Percentiles rank a stretch among this genome's conserved stretches.
These are phyloP conservation scores for Lipomyces kockii DNA, from an alignment of 805 yeast species.

Conservation along the genomic window DNA sequence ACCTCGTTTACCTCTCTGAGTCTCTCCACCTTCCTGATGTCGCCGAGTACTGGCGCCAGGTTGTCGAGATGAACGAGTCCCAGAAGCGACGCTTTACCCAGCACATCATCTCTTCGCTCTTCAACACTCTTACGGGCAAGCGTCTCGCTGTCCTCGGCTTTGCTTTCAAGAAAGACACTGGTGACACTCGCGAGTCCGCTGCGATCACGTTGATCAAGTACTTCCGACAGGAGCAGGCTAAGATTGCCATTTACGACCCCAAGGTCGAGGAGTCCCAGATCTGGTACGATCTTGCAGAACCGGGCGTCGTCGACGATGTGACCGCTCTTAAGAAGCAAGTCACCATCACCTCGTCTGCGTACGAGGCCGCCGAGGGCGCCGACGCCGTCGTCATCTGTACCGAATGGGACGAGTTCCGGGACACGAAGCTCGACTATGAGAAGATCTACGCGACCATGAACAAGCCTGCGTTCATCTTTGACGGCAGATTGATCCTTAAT, in stretches of 20 bases:
- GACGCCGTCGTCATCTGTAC: conserved; percentile 43
- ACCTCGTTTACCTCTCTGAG: conserved; percentile 42
- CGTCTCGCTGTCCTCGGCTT: conserved; percentile 42
- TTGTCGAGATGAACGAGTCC: conserved; percentile 44
- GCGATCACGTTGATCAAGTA: conserved; percentile 41
- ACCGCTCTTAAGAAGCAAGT: conserved; percentile 37
- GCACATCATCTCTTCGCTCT: conserved; percentile 40
- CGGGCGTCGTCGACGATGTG: conserved; percentile 35
- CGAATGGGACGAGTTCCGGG: conserved; percentile 44
- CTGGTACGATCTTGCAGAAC: conserved; percentile 40
- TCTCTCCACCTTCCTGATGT: conserved; percentile 43
- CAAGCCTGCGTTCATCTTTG: conserved; percentile 44
- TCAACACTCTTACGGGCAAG: conserved; percentile 43
- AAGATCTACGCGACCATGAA: conserved; percentile 41
- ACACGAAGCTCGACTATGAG: conserved; percentile 40
- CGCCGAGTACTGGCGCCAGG: conserved; percentile 42
- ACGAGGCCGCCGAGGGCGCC: conserved; percentile 41
- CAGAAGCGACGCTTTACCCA: conserved; percentile 43
- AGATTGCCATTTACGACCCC: conserved; percentile 43
- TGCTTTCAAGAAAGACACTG: conserved; percentile 45
- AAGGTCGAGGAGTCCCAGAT: conserved; percentile 43
- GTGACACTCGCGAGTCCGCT: conserved; percentile 44
- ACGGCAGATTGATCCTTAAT: conserved; percentile 41
- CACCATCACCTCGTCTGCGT: conserved; percentile 37
- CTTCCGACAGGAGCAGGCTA: conserved; percentile 41